Evolutionary conservation across 306 rosid species (phyloP).

Genomic region (Fragaria nilgerrensis): DNA sequence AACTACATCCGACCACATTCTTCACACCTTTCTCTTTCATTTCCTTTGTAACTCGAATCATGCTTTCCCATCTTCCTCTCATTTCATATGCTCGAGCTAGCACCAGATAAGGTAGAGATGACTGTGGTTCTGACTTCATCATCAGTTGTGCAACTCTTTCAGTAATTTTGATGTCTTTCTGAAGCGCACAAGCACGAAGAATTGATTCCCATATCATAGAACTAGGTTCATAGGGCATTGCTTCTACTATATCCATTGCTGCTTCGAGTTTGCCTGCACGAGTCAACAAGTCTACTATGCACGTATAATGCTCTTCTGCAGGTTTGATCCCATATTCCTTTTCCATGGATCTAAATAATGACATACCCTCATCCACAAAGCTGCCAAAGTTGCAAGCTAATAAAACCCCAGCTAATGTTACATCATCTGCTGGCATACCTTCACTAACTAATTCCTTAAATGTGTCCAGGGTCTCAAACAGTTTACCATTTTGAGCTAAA

Average conservation of each 20-base stretch:
- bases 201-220: conserved; percentile 49
- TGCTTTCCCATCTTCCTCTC: conserved; percentile 77
- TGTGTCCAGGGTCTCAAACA: conserved; percentile 40
- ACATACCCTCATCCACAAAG: conserved; percentile 60
- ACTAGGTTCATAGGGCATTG: conserved; percentile 46
- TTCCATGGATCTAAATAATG: conserved; percentile 56
- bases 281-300: conserved; percentile 61
- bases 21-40: conserved; percentile 35
- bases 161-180: conserved; percentile 47
- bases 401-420: conserved; percentile 63
- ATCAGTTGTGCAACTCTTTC: conserved; percentile 63
- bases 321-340: conserved; percentile 58
- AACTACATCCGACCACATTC: conserved; percentile 53
- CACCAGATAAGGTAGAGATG: conserved; percentile 55
- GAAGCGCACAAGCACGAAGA: conserved; percentile 45
- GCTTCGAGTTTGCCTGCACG: conserved; percentile 60
- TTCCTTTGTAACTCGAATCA: conserved; percentile 55
- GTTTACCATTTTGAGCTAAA: conserved; percentile 53
- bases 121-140: conserved; percentile 51
- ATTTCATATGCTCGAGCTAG: conserved; percentile 55
- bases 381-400: conserved; percentile 68
- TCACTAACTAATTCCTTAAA: conserved; percentile 39
- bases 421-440: conserved; percentile 51
- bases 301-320: conserved; percentile 51
- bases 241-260: conserved; percentile 49